phyloP scores from a whole-genome alignment of 345 rosid species.

The Combretum micranthum region DNA sequence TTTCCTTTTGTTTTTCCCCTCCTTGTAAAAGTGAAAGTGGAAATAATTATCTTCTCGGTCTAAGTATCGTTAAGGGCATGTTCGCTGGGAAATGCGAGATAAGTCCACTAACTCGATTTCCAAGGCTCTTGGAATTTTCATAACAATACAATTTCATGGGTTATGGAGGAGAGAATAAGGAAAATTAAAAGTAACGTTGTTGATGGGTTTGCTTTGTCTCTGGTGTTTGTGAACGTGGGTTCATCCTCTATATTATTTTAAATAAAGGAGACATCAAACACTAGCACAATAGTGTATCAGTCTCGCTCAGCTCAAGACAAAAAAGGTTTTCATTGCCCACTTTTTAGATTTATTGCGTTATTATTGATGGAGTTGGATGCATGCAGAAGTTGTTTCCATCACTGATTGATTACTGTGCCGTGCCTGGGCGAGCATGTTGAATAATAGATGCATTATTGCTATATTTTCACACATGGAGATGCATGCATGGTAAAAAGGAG shows the following conservation, averaged over 20 bases:
- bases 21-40: constrained; percentile 22
- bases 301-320: no score
- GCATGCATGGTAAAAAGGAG: no score
- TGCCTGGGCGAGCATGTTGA: no score
- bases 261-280: constrained; percentile 23
- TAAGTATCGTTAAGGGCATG: constrained; percentile 36
- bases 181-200: constrained; percentile 21
- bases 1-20: not conserved
- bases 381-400: not conserved
- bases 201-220: constrained; percentile 36
- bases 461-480: no score
- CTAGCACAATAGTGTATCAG: not conserved
- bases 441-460: no score
- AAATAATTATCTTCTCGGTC: constrained; percentile 15
- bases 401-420: no score
- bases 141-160: constrained; percentile 14
- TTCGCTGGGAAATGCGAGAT: constrained; percentile 45
- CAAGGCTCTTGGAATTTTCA: constrained; percentile 54
- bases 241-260: not conserved
- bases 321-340: constrained; percentile 19
- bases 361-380: constrained; percentile 32
- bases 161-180: constrained; percentile 10
- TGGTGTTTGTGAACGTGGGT: constrained; percentile 24
- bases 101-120: constrained; percentile 64
- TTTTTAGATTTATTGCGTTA: constrained; percentile 43